These are phyloP conservation scores for Chaetomium sp. DNA, from an alignment of 2,329 filamentous ascomycete species.

Conservation along the genomic window DNA sequence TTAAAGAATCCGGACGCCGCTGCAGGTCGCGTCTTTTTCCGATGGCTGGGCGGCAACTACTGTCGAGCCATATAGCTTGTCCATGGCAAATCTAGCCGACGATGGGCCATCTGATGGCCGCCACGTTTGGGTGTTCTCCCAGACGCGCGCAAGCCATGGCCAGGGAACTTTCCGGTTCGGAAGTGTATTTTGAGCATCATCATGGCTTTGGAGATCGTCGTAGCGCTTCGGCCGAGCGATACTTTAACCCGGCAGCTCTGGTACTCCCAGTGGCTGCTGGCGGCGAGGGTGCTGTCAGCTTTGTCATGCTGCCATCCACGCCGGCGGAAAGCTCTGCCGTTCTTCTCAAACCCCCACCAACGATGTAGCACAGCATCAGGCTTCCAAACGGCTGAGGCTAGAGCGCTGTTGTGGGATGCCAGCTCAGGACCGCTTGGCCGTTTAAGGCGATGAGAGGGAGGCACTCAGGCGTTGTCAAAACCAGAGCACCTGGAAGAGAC, in stretches of 20 bases:
- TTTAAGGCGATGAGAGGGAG: no score
- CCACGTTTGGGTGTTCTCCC: neutral
- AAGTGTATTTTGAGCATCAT: neutral
- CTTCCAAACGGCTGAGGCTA: neutral
- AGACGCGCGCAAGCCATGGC: neutral
- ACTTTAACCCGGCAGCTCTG: neutral
- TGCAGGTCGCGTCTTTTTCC: neutral
- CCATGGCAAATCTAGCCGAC: neutral
- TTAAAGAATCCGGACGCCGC: neutral
- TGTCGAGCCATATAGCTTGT: neutral
- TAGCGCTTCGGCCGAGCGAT: neutral
- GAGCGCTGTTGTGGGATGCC: neutral
- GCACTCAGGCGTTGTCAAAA: neutral
- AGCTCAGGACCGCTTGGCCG: conserved; percentile 3
- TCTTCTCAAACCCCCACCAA: conserved; percentile 6
- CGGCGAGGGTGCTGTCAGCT: neutral
- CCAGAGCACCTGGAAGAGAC: neutral
- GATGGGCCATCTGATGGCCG: neutral
- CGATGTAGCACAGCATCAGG: conserved; percentile 14
- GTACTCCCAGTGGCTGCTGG: neutral
- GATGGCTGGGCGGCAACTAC: neutral
- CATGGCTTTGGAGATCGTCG: neutral
- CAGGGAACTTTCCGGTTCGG: neutral
- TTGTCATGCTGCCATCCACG: neutral
- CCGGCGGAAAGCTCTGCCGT: neutral